Percentiles rank a stretch among this genome's conserved stretches.
Evolutionary conservation across 1,284 basidiomycete species (phyloP).

Genomic region (Thelephora terrestris): DNA sequence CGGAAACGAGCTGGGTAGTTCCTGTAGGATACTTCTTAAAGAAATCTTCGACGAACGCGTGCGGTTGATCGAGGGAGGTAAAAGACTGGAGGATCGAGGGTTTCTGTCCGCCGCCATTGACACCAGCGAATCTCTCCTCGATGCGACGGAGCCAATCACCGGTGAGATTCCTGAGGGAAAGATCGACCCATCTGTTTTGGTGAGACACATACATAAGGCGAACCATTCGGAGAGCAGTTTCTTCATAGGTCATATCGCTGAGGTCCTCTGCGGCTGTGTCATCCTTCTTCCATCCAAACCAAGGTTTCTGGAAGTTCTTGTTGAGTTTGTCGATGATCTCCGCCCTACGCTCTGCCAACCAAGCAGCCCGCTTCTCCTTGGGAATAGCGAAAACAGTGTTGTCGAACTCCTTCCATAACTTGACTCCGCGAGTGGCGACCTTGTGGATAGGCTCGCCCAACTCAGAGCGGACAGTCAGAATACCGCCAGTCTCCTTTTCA

Average conservation of each 20-base stretch:
- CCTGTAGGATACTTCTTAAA: slow-evolving; percentile 81
- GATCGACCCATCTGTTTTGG: slow-evolving; percentile 90
- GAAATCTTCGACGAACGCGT: slow-evolving; percentile 72
- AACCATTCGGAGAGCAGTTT: slow-evolving; percentile 86
- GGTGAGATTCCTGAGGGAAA: slow-evolving; percentile 88
- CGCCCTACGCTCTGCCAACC: slow-evolving; percentile 81
- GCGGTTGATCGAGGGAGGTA: slow-evolving; percentile 75
- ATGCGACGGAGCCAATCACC: slow-evolving; percentile 96
- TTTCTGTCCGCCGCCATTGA: slow-evolving; percentile 68
- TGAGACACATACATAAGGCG: slow-evolving; percentile 89
- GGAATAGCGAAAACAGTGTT: slow-evolving; percentile 91
- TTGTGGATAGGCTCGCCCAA: slow-evolving; percentile 99
- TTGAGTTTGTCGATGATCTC: slow-evolving; percentile 92
- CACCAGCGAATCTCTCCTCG: slow-evolving; percentile 95
- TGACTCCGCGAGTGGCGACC: slow-evolving; percentile 93
- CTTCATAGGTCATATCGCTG: slow-evolving; percentile 97
- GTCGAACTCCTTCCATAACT: slow-evolving; percentile 98
- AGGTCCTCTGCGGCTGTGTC: slow-evolving; percentile 78
- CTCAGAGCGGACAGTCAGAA: slow-evolving; percentile 95
- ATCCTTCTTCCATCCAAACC: slow-evolving; percentile 95
- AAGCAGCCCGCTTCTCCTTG: slow-evolving; percentile 87
- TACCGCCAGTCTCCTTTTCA: slow-evolving; percentile 87
- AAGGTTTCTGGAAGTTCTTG: slow-evolving; percentile 92
- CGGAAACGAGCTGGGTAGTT: slow-evolving; percentile 79
- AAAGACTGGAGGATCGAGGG: slow-evolving; percentile 89